Base-by-base conservation (phyloP, 2,329 filamentous ascomycete species). In the Epichloe elymi region DNA sequence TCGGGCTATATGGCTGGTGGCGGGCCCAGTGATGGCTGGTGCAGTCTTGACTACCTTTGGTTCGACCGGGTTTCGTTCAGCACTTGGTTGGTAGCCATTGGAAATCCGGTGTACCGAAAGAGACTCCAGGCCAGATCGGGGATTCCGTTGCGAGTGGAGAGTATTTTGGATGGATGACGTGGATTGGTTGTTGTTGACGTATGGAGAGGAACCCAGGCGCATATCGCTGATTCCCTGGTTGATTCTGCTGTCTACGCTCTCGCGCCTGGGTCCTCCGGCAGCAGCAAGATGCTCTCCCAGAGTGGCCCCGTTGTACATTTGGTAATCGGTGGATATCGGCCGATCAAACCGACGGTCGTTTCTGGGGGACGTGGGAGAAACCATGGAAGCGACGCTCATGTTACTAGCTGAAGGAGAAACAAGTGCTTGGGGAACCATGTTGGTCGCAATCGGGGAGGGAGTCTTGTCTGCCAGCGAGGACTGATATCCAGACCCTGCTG, bases 171-270 rank as follows among this genome's bases (percentile, higher is more conserved):
- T 79, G 2, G 86, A 89, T 2, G 80, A 80, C 3, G 85, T 85
- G 2, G 85, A 89, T 51, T 83, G 80, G 65, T 90, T 89, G 59
- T 85, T 81, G 63, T 81, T 88, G 23, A 84, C 78, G 60, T 89
- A 90, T 1, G 85, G 85, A 2, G 74, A 74, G 44, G 76, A 76
- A 48, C 80, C 80, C 46, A 90, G 73, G 57, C 80, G 75, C 66
- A 90, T 75, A 44, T 86, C 82, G 51, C 74, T 78, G 64, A 90
- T 82, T 43, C 77, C 78, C 56, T 82, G 79, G 60, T 87, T 86
- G 63, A 90, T 83, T 55, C 85, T 78, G 65, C 85, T 88, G 65
- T 90, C 86, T 4, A 90, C 83, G 59, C 86, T 90, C 67, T 88
- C 86, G 49, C 86, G 79, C 44, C 56, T 52, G 85, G 77, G 46